These are phyloP conservation scores for Trichoderma reesei DNA, from an alignment of 495 filamentous ascomycete species.

Conservation along the genomic window DNA sequence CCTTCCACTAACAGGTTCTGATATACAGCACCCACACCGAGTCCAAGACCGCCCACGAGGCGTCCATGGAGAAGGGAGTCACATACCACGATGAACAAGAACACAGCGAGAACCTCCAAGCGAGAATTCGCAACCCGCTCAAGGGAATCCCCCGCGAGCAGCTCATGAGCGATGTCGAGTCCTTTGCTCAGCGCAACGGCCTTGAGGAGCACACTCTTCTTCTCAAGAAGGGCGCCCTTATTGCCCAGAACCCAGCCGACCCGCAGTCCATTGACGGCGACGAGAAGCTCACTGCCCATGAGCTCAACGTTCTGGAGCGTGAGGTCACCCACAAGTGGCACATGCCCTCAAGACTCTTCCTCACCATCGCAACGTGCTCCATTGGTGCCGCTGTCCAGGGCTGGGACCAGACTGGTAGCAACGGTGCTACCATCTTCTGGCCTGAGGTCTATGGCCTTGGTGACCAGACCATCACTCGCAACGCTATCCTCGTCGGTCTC, in stretches of 20 bases:
- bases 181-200: conserved; percentile 42
- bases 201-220: conserved; percentile 40
- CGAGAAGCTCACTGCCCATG: conserved; percentile 43
- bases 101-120: background rate
- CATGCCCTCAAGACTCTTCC: conserved; percentile 48
- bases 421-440: conserved; percentile 66
- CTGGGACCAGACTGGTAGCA: conserved; percentile 66
- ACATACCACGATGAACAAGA: background rate
- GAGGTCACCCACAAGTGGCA: conserved; percentile 58
- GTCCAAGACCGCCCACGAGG: background rate
- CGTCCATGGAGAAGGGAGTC: conserved; percentile 1
- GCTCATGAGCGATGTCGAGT: conserved; percentile 46
- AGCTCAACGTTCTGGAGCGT: conserved; percentile 41
- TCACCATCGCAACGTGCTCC: conserved; percentile 59
- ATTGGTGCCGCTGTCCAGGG: conserved; percentile 69
- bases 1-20: background rate
- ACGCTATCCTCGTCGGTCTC: conserved; percentile 40
- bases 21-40: background rate
- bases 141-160: conserved; percentile 41
- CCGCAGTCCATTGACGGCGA: conserved; percentile 41
- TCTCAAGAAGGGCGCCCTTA: conserved; percentile 53
- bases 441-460: conserved; percentile 36
- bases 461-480: conserved; percentile 36
- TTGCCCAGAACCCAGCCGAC: conserved; percentile 49
- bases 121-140: conserved; percentile 50